phyloP scores from a whole-genome alignment of 140 eudicot species.

The Erigeron philadelphicus region DNA sequence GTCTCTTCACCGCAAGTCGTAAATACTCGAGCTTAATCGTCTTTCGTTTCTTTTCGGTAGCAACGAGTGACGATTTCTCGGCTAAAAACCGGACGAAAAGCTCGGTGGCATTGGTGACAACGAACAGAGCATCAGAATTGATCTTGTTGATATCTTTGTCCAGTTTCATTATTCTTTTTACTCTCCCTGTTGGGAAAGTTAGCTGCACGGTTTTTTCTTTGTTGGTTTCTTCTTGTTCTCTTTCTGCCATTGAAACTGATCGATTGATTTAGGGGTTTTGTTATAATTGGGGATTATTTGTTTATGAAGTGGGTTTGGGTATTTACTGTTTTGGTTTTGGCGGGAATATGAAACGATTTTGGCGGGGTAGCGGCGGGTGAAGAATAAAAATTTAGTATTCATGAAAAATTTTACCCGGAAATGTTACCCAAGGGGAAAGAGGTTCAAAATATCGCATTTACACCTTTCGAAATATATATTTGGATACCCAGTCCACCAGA shows the following conservation, averaged over 20 bases:
- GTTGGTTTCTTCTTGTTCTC: constrained; percentile 15
- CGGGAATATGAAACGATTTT: constrained; percentile 5
- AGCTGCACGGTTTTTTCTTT: constrained; percentile 25
- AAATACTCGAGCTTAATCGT: constrained; percentile 57
- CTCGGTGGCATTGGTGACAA: constrained; percentile 57
- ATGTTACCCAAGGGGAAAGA: too few species aligned
- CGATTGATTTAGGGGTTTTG: background rate
- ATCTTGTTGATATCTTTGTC: constrained; percentile 64
- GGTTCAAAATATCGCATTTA: background rate
- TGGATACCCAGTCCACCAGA: too few species aligned
- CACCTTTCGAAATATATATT: too few species aligned
- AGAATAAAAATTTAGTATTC: background rate
- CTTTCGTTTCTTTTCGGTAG: constrained; percentile 58
- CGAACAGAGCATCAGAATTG: constrained; percentile 53
- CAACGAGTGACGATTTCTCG: constrained; percentile 57
- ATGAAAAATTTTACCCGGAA: too few species aligned
- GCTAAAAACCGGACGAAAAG: constrained; percentile 58
- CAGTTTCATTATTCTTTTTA: constrained; percentile 63
- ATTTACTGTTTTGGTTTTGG: constrained; percentile 19
- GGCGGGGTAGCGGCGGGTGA: background rate
- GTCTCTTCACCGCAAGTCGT: constrained; percentile 56
- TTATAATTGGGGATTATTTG: too few species aligned
- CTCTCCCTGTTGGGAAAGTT: constrained; percentile 44
- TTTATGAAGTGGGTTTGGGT: background rate
- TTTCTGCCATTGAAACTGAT: constrained; percentile 34